Evolutionary conservation across 192 early-diverging fungal species (phyloP).

Genomic region (Mycoemilia scoparia): DNA sequence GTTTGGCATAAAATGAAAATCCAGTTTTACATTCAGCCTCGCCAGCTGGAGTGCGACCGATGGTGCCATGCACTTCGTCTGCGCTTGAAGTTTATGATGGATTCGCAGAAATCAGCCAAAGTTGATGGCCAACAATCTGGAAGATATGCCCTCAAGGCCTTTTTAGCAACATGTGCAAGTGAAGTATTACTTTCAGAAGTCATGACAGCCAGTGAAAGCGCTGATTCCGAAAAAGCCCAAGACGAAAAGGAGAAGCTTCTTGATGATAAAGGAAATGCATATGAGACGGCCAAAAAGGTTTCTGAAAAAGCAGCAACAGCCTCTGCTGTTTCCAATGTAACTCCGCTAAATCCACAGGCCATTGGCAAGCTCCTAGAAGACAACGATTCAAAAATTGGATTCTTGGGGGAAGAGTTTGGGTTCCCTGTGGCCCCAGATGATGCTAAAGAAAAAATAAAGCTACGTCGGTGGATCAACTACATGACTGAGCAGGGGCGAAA

Average conservation of each 20-base stretch:
- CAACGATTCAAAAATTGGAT: conserved; percentile 6
- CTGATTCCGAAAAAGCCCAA: no score
- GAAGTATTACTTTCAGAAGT: conserved; percentile 32
- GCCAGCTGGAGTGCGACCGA: conserved; percentile 44
- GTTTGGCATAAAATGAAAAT: conserved; percentile 83
- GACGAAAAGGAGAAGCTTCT: no score
- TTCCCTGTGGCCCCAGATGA: conserved; percentile 18
- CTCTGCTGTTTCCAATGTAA: no score
- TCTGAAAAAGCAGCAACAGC: no score
- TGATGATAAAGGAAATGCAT: no score
- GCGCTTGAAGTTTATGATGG: conserved; percentile 56
- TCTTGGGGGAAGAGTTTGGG: conserved; percentile 24
- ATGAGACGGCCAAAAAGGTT: no score
- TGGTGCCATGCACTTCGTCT: conserved; percentile 65
- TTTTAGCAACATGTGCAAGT: conserved; percentile 46
- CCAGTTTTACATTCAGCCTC: conserved; percentile 60
- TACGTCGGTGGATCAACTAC: conserved; percentile 23
- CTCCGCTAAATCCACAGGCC: no score
- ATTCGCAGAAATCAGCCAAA: conserved; percentile 52
- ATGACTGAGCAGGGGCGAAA: conserved; percentile 63
- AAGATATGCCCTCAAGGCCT: conserved; percentile 25
- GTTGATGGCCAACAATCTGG: conserved; percentile 10
- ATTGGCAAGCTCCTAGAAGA: no score
- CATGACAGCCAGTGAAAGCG: conserved; percentile 1
- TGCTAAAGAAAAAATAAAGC: conserved; percentile 19